Evolutionary conservation across 2,329 filamentous ascomycete genomes (phyloP).

Genomic region (Aplosporella prunicola): DNA sequence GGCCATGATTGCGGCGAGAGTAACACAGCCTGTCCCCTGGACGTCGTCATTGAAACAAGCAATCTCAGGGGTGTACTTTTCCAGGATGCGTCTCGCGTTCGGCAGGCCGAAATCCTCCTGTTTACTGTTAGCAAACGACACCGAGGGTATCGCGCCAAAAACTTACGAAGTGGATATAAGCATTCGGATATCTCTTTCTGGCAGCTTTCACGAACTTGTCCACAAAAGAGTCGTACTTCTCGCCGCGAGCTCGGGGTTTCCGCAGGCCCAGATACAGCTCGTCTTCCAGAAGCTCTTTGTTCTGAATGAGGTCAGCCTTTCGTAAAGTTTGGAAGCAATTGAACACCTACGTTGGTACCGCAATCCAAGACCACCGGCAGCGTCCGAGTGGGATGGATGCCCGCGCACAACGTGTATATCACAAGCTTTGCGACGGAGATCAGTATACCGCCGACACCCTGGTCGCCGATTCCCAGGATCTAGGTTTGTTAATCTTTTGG

Average conservation of each 20-base stretch:
- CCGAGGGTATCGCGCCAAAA: too few relatives aligned
- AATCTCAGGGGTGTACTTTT: constrained; percentile 62
- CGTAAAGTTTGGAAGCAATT: too few relatives aligned
- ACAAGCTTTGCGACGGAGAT: constrained; percentile 79
- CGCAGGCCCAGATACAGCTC: constrained; percentile 70
- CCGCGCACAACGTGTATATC: constrained; percentile 76
- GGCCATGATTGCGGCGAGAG: constrained; percentile 71
- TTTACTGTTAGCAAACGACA: background rate
- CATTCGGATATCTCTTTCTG: constrained; percentile 61
- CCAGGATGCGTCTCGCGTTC: constrained; percentile 68
- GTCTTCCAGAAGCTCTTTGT: constrained; percentile 63
- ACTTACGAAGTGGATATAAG: constrained; percentile 67
- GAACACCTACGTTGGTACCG: constrained; percentile 55
- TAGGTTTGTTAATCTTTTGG: too few relatives aligned
- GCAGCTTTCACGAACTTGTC: constrained; percentile 63
- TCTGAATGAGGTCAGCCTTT: constrained; percentile 41
- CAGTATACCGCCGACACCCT: constrained; percentile 74
- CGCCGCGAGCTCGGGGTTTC: constrained; percentile 55
- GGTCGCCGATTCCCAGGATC: constrained; percentile 82
- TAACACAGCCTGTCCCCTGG: constrained; percentile 81
- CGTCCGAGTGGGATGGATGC: constrained; percentile 69
- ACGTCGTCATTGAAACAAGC: constrained; percentile 89
- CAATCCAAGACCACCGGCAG: constrained; percentile 78
- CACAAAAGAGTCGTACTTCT: constrained; percentile 68
- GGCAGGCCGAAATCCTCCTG: constrained; percentile 69